Conservation (phyloP, 495 filamentous ascomycete species). For the Penicillium longicatenatum region DNA sequence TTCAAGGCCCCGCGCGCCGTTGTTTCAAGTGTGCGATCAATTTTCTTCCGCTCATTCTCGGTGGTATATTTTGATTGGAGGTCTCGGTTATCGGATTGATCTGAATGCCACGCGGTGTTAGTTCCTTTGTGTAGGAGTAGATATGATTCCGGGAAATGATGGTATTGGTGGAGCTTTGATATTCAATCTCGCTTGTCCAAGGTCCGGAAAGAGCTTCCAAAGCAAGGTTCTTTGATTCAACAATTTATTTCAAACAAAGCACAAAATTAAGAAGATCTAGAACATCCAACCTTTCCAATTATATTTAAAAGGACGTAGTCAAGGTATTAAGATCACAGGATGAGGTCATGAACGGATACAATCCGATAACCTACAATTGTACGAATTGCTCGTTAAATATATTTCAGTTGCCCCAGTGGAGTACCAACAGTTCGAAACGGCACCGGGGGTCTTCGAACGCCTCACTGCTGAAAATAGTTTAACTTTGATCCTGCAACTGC, state of each 20-base stretch:
- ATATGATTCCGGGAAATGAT: too few relatives aligned
- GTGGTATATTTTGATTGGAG: too few relatives aligned
- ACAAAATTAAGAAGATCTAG: not conserved
- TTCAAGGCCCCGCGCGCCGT: not conserved
- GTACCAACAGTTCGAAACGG: not conserved
- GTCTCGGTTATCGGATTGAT: too few relatives aligned
- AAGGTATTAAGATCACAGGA: not conserved
- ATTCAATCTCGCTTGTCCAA: too few relatives aligned
- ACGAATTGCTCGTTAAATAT: not conserved
- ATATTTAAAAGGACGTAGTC: not conserved
- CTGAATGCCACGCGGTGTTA: too few relatives aligned
- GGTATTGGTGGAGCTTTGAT: too few relatives aligned
- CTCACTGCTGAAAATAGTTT: not conserved
- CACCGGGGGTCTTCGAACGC: not conserved
- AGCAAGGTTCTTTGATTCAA: not conserved
- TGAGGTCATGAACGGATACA: not conserved
- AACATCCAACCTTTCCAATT: not conserved
- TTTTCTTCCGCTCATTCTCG: not conserved
- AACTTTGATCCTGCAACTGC: not conserved
- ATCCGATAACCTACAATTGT: not conserved
- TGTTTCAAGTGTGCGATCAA: conserved; percentile 1
- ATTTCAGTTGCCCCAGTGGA: not conserved
- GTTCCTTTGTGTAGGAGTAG: too few relatives aligned
- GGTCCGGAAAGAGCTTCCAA: too few relatives aligned
- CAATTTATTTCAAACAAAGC: not conserved